phyloP scores from a whole-genome alignment of 352 stramenopile species.

The Pelagophyceae sp. region DNA sequence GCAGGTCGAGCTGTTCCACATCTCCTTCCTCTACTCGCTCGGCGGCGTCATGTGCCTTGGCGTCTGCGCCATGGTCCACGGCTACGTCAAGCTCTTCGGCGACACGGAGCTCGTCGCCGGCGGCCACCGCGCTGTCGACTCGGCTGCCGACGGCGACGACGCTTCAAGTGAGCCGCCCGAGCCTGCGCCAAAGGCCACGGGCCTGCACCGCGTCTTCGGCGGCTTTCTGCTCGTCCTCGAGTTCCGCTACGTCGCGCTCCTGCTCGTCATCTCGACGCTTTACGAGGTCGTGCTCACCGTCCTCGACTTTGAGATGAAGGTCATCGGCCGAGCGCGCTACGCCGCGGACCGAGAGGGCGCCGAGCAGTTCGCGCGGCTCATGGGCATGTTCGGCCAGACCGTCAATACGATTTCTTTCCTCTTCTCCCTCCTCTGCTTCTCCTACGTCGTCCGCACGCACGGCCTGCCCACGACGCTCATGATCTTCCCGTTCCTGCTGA shows the following conservation, averaged over 20 bases:
- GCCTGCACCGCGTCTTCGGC: slow-evolving; percentile 29
- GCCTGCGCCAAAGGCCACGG: too few species aligned
- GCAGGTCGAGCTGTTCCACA: slow-evolving; percentile 20
- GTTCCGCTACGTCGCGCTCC: slow-evolving; percentile 55
- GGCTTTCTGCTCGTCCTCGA: slow-evolving; percentile 53
- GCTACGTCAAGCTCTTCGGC: slow-evolving; percentile 28
- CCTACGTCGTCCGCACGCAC: slow-evolving; percentile 50
- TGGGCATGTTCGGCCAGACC: slow-evolving; percentile 61
- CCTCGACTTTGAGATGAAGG: slow-evolving; percentile 70
- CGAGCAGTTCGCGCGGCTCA: slow-evolving; percentile 45
- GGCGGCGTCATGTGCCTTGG: slow-evolving; percentile 22
- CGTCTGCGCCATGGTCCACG: slow-evolving; percentile 28
- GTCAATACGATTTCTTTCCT: slow-evolving; percentile 59
- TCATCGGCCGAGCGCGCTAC: slow-evolving; percentile 42
- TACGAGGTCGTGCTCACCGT: slow-evolving; percentile 66
- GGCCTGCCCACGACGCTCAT: slow-evolving; percentile 54
- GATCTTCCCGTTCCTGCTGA: slow-evolving; percentile 58
- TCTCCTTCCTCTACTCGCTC: slow-evolving; percentile 30
- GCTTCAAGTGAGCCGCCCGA: not conserved
- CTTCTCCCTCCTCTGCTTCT: slow-evolving; percentile 55
- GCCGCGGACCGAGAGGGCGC: slow-evolving; percentile 28
- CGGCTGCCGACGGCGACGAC: slow-evolving; percentile 13
- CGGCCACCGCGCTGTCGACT: not conserved
- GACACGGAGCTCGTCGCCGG: not conserved
- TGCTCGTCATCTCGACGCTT: slow-evolving; percentile 57